A percentile compares a stretch with the other conserved stretches of the same genome.
Evolutionary conservation across 2,329 filamentous ascomycete species (phyloP).

Genomic region (Alternaria alternata): DNA sequence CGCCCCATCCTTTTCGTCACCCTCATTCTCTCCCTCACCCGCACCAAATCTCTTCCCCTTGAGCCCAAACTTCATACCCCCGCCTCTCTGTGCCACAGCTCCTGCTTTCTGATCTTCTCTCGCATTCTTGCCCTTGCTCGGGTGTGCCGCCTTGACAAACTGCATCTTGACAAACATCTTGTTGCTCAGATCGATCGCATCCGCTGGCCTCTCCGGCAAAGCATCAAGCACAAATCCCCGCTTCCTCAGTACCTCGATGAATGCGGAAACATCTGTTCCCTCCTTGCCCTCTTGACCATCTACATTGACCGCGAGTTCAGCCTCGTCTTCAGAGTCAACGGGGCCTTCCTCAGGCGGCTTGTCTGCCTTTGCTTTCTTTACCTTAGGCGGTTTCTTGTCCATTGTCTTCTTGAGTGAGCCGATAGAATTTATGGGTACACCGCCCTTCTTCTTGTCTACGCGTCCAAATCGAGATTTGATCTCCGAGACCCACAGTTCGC

Average conservation of each 20-base stretch:
- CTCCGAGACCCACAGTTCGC: conserved; percentile 96
- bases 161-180: conserved; percentile 99
- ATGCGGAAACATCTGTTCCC: conserved; percentile 86
- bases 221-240: conserved; percentile 81
- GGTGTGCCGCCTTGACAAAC: conserved; percentile 83
- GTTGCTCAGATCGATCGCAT: conserved; percentile 81
- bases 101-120: conserved; percentile 44
- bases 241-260: conserved; percentile 81
- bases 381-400: conserved; percentile 29
- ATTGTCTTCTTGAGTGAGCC: conserved; percentile 55
- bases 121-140: conserved; percentile 77
- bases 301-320: conserved; percentile 69
- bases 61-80: conserved; percentile 50
- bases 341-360: conserved; percentile 59
- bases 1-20: conserved; percentile 67
- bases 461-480: conserved; percentile 91
- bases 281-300: conserved; percentile 70
- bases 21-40: conserved; percentile 50
- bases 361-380: conserved; percentile 53
- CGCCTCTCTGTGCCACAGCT: conserved; percentile 49
- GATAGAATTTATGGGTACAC: conserved; percentile 69
- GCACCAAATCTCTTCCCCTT: conserved; percentile 14
- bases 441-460: conserved; percentile 59
- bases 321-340: conserved; percentile 62
- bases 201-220: conserved; percentile 62